Evolutionary conservation across 2,329 filamentous ascomycete genomes (phyloP), one percentile per base, ranked within the genome.

Genomic region (Fusarium sp.): DNA sequence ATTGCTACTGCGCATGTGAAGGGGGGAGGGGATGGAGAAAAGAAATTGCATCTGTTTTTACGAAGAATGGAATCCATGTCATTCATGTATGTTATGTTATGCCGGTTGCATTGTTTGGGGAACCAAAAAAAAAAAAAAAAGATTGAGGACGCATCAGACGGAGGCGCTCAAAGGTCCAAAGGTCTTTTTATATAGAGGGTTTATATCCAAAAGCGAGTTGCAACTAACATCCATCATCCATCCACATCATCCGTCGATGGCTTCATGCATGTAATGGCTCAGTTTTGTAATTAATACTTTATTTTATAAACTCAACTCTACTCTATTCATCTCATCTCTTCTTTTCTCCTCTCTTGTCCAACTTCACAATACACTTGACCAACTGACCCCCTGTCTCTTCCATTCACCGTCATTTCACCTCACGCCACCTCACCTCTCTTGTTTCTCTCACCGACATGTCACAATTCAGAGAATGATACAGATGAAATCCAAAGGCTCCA

Each of bases 31-130:
- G 52, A 64, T 52, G 60, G 60, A 56, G 61, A 67, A 64, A 68
- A 22, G 31, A 72, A 43, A 66, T 66, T 75, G 72, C 57, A 58
- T 72, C 33, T 20, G 31, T 24, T 20, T 20, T 54, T 10, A 33
- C 22, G 52, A 56, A 33, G 52, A 33, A 56, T 31, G 24, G 50
- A 31, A 16, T 20, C 31, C 31, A 56, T 14, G 52, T 35, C n/a
- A 20, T 22, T 68, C 20, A 52, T 50, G 50, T 60, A 56, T 67
- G 65, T 64, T 67, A 56, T 22, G 67, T 50, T 69, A 64, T 35
- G 70, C 20, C n/a, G 27, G 54, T 63, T 65, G 52, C 61, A 74
- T 74, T 76, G 58, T 64, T 48, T 29, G 63, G 67, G 45, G 22
- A 27, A 50, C 45, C 45, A 6, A 27, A 27, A 65, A 22, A 48